A percentile compares a stretch with the other conserved stretches of the same genome.
Conservation (phyloP, 768 basidiomycete genomes). For the Trametes cingulata region DNA sequence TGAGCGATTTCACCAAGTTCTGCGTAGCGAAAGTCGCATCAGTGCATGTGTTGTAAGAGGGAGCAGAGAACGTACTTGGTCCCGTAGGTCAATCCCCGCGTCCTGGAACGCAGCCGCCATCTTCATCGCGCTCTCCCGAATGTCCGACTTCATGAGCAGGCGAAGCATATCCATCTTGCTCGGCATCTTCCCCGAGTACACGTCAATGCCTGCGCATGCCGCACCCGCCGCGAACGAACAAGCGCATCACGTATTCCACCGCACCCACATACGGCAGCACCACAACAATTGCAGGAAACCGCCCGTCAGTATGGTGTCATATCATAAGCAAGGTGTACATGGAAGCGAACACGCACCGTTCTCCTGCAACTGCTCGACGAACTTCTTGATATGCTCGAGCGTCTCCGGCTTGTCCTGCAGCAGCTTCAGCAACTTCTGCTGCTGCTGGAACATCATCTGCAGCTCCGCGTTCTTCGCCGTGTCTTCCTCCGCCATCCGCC, state of each 20-base stretch:
- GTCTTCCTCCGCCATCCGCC: conserved; percentile 8
- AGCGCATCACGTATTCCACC: background rate
- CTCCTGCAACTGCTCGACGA: conserved; percentile 11
- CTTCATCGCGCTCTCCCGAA: conserved; percentile 20
- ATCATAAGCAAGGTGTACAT: background rate
- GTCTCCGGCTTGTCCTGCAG: conserved; percentile 21
- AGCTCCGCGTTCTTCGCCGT: conserved; percentile 6
- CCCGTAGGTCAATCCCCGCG: conserved; percentile 17
- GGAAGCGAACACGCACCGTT: conserved; percentile 14
- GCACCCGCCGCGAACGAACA: background rate
- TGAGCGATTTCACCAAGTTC: conserved; percentile 19
- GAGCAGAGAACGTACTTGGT: background rate
- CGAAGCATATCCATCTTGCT: conserved; percentile 20
- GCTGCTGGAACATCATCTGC: conserved; percentile 16
- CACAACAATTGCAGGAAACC: background rate
- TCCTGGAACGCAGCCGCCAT: conserved; percentile 19
- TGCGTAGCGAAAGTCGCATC: background rate
- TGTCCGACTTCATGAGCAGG: conserved; percentile 17
- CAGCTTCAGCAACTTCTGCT: conserved; percentile 19
- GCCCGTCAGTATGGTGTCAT: background rate
- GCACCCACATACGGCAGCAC: background rate
- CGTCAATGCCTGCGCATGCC: conserved; percentile 9
- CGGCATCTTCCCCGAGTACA: conserved; percentile 16
- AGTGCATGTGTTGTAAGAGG: too few relatives aligned
- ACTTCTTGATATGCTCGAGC: conserved; percentile 20